phyloP scores from a whole-genome alignment of 257 asterid species.

The Petunia axillaris region DNA sequence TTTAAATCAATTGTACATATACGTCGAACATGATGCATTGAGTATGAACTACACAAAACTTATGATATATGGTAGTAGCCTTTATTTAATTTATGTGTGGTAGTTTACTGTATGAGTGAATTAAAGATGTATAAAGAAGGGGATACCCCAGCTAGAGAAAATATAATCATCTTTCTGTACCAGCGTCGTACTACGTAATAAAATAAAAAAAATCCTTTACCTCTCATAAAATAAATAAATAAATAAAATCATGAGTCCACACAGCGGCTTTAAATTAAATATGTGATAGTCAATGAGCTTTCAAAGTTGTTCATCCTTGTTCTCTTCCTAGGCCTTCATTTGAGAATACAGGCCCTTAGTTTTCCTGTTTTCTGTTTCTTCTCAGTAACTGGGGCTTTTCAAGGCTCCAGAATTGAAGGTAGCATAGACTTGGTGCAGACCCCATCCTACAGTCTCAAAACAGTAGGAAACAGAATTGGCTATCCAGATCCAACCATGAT shows the following conservation, averaged over 20 bases:
- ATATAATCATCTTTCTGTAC: neutral
- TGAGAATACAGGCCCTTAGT: neutral
- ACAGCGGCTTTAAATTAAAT: neutral
- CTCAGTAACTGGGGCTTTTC: neutral
- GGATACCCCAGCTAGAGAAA: neutral
- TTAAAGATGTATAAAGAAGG: conserved; percentile 4
- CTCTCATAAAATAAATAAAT: too few relatives aligned
- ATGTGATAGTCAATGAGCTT: neutral
- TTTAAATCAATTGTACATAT: too few relatives aligned
- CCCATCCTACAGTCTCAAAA: neutral
- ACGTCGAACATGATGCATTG: too few relatives aligned
- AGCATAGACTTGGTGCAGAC: too few relatives aligned
- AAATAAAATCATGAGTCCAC: neutral
- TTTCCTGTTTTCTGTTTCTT: neutral
- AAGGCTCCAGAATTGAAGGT: neutral
- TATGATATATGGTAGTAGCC: too few relatives aligned
- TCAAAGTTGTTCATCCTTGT: conserved; percentile 9
- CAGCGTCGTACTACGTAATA: too few relatives aligned
- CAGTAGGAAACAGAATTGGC: neutral
- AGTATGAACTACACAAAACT: too few relatives aligned
- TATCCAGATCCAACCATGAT: conserved; percentile 2
- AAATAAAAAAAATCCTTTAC: too few relatives aligned
- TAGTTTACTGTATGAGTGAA: neutral
- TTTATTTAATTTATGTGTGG: too few relatives aligned
- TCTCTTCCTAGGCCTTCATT: conserved; percentile 1